phyloP scores from a whole-genome alignment of 208 protist species.

The Trypanosoma avium region DNA sequence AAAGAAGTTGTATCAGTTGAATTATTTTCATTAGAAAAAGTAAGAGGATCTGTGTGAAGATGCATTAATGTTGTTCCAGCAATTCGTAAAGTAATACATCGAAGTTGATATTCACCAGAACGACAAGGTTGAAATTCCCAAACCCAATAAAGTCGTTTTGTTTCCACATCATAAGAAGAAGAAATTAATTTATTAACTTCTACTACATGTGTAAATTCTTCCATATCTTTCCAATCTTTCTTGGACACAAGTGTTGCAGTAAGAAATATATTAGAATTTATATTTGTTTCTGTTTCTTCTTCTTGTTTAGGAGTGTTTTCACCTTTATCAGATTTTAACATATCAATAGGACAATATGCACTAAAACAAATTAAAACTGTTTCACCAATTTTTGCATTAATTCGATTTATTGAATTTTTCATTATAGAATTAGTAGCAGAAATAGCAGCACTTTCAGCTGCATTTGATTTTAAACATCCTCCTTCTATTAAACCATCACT shows the following conservation, averaged over 20 bases:
- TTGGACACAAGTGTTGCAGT: constrained; percentile 58
- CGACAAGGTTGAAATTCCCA: constrained; percentile 63
- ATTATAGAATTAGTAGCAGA: neutral
- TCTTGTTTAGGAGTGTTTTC: too few relatives aligned
- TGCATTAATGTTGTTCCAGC: constrained; percentile 30
- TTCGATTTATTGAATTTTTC: too few relatives aligned
- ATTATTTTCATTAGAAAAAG: neutral
- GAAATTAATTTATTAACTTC: constrained; percentile 16
- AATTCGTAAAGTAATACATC: constrained; percentile 43
- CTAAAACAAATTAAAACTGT: constrained; percentile 32
- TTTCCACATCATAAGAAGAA: constrained; percentile 34
- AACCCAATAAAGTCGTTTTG: constrained; percentile 25
- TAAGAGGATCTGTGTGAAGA: neutral
- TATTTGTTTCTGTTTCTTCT: neutral
- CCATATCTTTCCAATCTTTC: constrained; percentile 56
- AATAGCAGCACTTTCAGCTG: neutral
- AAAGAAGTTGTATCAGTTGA: neutral
- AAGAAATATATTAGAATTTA: constrained; percentile 2
- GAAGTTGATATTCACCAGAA: constrained; percentile 62
- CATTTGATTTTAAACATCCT: neutral
- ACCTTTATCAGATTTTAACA: constrained; percentile 20
- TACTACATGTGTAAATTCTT: constrained; percentile 69
- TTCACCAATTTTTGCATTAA: constrained; percentile 35
- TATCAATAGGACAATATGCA: constrained; percentile 32
- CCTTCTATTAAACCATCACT: constrained; percentile 3